Evolutionary conservation across 1,139 yeast species (phyloP), one percentile per base, ranked within the genome.

Genomic region (Nadsonia starkeyi-henricii): DNA sequence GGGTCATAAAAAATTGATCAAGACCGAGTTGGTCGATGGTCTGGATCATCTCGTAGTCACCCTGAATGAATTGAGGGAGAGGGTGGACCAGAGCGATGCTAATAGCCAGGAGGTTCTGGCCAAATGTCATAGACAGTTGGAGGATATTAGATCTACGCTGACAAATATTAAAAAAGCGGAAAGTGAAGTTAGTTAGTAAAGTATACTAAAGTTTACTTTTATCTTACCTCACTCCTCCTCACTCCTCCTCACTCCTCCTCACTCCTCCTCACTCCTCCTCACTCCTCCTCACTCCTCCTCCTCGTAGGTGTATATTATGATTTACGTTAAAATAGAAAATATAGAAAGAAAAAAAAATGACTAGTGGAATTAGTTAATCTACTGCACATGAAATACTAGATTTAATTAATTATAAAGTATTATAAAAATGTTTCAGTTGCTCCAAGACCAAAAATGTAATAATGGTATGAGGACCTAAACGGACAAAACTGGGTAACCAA

Each of bases 381-480:
- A n/a, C n/a, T n/a, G n/a, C n/a, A n/a, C n/a, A n/a, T n/a, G n/a
- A n/a, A n/a, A n/a, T n/a, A n/a, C n/a, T n/a, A n/a, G n/a, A n/a
- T n/a, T n/a, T n/a, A n/a, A n/a, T n/a, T n/a, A 5, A 23, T 23
- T 23, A 5, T 23, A 23, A 9, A 7, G 4, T 33, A 12, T 33
- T 33, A 33, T 33, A 33, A 5, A 12, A 73, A 58, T 76, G 75
- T 63, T 85, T 77, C 57, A 85, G 71, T 63, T 84, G 89, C 62
- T 85, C 94, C 54, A 85, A 73, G 1, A 80, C 93, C 55, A 85
- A 67, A 66, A 86, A 85, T 1, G 94, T 86, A 33, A 86, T 78
- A 54, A 86, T 84, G 0, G 96, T 86, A 58, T 85, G 94, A 30
- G 95, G 95, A 0, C 95, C 95, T 53, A 86, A 71, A 61, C 95